A percentile compares a stretch with the other conserved stretches of the same genome.
phyloP scores from a whole-genome alignment of 108 stramenopile species.

The Pseudonitzschia multiseries region DNA sequence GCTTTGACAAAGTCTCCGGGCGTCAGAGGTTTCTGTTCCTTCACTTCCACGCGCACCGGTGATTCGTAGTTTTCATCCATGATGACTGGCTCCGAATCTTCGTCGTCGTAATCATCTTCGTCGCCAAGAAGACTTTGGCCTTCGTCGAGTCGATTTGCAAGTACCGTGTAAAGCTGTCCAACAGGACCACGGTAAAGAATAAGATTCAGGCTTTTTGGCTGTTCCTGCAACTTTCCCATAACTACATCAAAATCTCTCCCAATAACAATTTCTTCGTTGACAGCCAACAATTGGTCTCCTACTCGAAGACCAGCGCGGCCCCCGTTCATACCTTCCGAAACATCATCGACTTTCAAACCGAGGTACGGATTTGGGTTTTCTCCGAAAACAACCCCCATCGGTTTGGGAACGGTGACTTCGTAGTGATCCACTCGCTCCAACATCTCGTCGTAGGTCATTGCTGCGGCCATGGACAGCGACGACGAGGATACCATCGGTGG shows the following conservation, averaged over 20 bases:
- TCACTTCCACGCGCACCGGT: constrained; percentile 32
- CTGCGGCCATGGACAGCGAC: constrained; percentile 9
- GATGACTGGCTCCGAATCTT: constrained; percentile 31
- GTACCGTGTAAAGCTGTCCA: constrained; percentile 26
- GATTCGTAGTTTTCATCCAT: constrained; percentile 51
- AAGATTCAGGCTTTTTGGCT: constrained; percentile 10
- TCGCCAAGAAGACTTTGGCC: constrained; percentile 15
- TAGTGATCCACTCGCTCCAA: constrained; percentile 8
- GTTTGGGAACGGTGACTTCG: constrained; percentile 25
- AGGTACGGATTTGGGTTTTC: constrained; percentile 40
- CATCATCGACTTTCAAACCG: constrained; percentile 38
- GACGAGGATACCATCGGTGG: background rate
- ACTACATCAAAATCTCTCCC: constrained; percentile 37
- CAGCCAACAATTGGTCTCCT: constrained; percentile 38
- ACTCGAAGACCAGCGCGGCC: constrained; percentile 33
- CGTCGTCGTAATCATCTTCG: constrained; percentile 28
- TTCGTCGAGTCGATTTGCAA: constrained; percentile 22
- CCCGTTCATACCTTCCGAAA: constrained; percentile 31
- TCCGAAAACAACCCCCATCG: constrained; percentile 40
- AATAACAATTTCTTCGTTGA: constrained; percentile 29
- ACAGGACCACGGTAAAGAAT: constrained; percentile 35
- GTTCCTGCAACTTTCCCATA: constrained; percentile 28
- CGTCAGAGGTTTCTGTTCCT: constrained; percentile 29
- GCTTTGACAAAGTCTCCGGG: constrained; percentile 28
- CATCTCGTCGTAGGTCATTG: constrained; percentile 5